phyloP scores from a whole-genome alignment of 768 basidiomycete species.

The Strobilomyces echinocephalus region DNA sequence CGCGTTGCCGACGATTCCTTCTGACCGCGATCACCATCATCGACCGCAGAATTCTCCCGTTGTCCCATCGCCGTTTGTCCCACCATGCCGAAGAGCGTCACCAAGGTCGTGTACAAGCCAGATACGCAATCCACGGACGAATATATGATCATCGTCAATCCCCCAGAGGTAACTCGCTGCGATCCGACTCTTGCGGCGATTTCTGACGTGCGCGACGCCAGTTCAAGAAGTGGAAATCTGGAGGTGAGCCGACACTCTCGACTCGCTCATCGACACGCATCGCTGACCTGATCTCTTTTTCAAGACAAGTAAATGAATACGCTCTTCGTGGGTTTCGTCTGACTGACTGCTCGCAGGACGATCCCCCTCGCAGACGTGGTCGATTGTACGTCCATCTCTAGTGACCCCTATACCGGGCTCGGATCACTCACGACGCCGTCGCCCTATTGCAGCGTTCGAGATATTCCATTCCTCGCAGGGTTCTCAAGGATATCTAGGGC shows the following conservation, averaged over 20 bases:
- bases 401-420: neutral
- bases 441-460: constrained; percentile 51
- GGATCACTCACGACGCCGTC: neutral
- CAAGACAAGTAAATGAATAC: constrained; percentile 59
- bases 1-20: neutral
- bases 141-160: constrained; percentile 65
- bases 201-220: constrained; percentile 26
- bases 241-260: constrained; percentile 47
- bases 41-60: neutral
- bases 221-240: constrained; percentile 76
- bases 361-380: constrained; percentile 73
- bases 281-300: constrained; percentile 12
- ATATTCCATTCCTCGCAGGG: constrained; percentile 72
- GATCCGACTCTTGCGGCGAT: neutral
- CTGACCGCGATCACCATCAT: constrained; percentile 5
- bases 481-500: constrained; percentile 67
- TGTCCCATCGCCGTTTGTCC: neutral
- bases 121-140: constrained; percentile 68
- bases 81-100: constrained; percentile 44
- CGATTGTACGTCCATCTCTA: constrained; percentile 54
- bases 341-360: constrained; percentile 38
- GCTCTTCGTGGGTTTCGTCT: neutral
- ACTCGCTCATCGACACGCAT: constrained; percentile 4
- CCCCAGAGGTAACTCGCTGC: constrained; percentile 47
- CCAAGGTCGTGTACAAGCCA: constrained; percentile 79